These are phyloP conservation scores for Tranzscheliella williamsii DNA, from an alignment of 1,284 basidiomycete species.

Conservation along the genomic window DNA sequence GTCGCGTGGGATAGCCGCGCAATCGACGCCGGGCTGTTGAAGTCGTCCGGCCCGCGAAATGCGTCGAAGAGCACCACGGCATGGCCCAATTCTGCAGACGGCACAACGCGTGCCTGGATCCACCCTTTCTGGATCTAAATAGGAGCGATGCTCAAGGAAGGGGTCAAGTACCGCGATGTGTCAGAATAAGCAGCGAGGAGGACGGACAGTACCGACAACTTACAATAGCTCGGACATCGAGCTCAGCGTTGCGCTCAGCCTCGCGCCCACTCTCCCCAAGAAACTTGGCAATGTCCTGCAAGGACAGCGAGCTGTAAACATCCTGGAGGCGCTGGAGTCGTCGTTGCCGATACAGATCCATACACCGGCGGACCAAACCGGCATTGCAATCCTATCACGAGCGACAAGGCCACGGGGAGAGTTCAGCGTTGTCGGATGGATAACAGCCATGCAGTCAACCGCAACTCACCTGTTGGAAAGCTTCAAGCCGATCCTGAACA, in stretches of 20 bases:
- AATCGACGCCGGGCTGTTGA: slow-evolving; percentile 6
- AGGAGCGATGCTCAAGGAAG: no score
- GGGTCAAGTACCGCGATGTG: no score
- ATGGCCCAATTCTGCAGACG: no score
- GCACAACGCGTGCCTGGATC: slow-evolving; percentile 12
- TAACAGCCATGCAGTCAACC: background rate
- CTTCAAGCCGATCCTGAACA: slow-evolving; percentile 11
- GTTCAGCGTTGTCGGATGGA: background rate
- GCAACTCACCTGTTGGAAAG: slow-evolving; percentile 6
- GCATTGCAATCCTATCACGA: slow-evolving; percentile 70
- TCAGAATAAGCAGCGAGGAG: no score
- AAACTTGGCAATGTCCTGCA: slow-evolving; percentile 71
- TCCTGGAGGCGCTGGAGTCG: slow-evolving; percentile 74
- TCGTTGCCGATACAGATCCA: slow-evolving; percentile 73
- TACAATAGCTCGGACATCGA: slow-evolving; percentile 74
- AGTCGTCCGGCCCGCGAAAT: background rate
- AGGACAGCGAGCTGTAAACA: slow-evolving; percentile 75
- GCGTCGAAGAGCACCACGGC: background rate
- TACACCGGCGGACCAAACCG: slow-evolving; percentile 71
- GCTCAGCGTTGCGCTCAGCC: slow-evolving; percentile 65
- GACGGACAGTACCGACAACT: no score
- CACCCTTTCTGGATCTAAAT: slow-evolving; percentile 28
- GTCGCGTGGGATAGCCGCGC: slow-evolving; percentile 23
- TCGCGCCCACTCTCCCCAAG: slow-evolving; percentile 66
- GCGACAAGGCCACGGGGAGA: no score